These are phyloP conservation scores for Magnolia sinica DNA, from an alignment of 164 flowering plant genomes.

Conservation along the genomic window DNA sequence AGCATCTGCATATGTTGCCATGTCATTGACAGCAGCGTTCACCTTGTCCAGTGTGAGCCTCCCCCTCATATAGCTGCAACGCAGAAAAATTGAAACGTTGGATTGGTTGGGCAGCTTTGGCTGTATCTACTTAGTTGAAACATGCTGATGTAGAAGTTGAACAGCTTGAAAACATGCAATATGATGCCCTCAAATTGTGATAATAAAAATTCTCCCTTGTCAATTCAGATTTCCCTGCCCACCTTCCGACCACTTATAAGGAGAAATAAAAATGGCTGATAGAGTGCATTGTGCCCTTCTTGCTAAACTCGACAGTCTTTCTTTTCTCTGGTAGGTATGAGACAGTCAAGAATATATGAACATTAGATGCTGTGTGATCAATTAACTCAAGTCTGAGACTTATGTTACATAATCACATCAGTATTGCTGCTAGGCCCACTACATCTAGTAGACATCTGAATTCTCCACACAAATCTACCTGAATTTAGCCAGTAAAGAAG, in stretches of 20 bases:
- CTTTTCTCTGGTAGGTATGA: not conserved
- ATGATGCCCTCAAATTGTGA: not conserved
- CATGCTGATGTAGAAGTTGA: too few species aligned
- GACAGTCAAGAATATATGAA: not conserved
- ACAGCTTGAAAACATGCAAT: not conserved
- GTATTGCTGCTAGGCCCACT: not conserved
- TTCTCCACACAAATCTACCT: not conserved
- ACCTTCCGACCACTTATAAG: not conserved
- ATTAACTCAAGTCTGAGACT: too few species aligned
- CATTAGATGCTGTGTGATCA: not conserved
- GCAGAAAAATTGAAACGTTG: not conserved
- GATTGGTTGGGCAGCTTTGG: not conserved
- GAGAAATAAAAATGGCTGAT: not conserved
- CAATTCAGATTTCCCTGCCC: not conserved
- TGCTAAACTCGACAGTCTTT: not conserved
- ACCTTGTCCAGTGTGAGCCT: slow-evolving; percentile 88
- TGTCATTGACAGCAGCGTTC: slow-evolving; percentile 83
- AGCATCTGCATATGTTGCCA: slow-evolving; percentile 88
- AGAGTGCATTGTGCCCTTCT: not conserved
- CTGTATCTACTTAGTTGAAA: not conserved
- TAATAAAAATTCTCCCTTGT: not conserved
- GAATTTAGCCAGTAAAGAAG: too few species aligned
- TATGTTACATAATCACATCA: not conserved
- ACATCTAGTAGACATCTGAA: not conserved
- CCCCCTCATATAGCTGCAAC: slow-evolving; percentile 90